Conservation (phyloP, 257 asterid species). For the Lycium barbarum region DNA sequence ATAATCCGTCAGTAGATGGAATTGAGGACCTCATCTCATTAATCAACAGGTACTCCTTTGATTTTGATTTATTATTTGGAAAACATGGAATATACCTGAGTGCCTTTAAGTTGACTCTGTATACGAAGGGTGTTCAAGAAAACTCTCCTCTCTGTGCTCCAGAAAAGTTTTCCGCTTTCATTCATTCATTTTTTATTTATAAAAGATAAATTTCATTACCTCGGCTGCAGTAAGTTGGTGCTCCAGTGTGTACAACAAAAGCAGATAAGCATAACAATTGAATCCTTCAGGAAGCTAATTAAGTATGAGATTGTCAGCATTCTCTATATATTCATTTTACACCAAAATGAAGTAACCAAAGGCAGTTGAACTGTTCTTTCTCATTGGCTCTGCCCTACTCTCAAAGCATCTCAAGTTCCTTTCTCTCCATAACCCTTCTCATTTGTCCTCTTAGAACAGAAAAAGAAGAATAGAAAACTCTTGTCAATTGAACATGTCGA, state of each 20-base stretch:
- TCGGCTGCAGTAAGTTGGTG: neutral
- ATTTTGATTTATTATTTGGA: neutral
- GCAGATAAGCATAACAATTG: neutral
- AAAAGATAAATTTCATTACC: neutral
- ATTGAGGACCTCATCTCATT: slow-evolving; percentile 1
- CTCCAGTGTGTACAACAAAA: neutral
- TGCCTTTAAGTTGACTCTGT: neutral
- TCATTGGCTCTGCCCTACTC: neutral
- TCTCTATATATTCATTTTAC: neutral
- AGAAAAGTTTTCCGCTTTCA: too few species aligned
- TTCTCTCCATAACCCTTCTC: neutral
- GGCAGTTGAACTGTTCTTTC: slow-evolving; percentile 4
- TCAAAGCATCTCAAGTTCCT: slow-evolving; percentile 20
- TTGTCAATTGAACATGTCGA: neutral
- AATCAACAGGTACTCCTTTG: neutral
- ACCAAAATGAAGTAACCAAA: neutral
- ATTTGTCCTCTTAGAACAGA: neutral
- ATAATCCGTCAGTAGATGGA: neutral
- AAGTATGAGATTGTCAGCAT: neutral
- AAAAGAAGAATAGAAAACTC: neutral
- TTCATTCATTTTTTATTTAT: neutral
- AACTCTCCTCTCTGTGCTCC: neutral
- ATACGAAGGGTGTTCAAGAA: neutral
- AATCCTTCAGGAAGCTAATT: slow-evolving; percentile 14
- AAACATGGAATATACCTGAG: neutral